phyloP scores from a whole-genome alignment of 768 basidiomycete genomes.

The Clathrus columnatus region DNA sequence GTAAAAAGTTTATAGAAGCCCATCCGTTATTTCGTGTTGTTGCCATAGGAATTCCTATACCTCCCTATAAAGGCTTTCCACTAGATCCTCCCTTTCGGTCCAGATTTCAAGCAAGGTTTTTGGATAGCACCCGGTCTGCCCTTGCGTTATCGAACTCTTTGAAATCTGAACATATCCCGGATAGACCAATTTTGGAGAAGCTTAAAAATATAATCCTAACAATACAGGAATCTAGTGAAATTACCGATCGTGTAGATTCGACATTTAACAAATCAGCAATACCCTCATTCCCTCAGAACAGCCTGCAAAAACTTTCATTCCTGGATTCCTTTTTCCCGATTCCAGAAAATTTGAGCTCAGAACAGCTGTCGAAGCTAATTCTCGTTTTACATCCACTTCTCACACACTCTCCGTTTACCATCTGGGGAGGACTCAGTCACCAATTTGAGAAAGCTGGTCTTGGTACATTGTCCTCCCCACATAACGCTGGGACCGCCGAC shows the following conservation, averaged over 20 bases:
- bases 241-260: constrained; percentile 44
- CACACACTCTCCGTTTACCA: constrained; percentile 46
- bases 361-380: constrained; percentile 45
- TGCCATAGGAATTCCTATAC: constrained; percentile 61
- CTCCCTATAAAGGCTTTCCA: constrained; percentile 55
- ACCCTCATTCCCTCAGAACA: constrained; percentile 58
- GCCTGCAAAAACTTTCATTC: constrained; percentile 40
- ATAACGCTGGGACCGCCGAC: constrained; percentile 28
- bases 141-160: constrained; percentile 11
- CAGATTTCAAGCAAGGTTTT: constrained; percentile 59
- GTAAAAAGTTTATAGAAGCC: constrained; percentile 50
- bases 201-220: constrained; percentile 50
- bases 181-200: constrained; percentile 28
- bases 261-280: constrained; percentile 43
- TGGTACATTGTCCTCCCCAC: constrained; percentile 41
- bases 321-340: constrained; percentile 44
- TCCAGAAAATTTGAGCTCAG: constrained; percentile 30
- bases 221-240: constrained; percentile 55
- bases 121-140: constrained; percentile 43
- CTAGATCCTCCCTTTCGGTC: constrained; percentile 50
- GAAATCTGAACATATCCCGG: constrained; percentile 1
- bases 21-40: constrained; percentile 62
- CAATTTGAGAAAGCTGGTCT: constrained; percentile 48
- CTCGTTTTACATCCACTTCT: constrained; percentile 53
- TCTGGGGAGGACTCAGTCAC: constrained; percentile 52